Conservation (phyloP, 2,329 filamentous ascomycete species). For the Tolypocladium nubicola region DNA sequence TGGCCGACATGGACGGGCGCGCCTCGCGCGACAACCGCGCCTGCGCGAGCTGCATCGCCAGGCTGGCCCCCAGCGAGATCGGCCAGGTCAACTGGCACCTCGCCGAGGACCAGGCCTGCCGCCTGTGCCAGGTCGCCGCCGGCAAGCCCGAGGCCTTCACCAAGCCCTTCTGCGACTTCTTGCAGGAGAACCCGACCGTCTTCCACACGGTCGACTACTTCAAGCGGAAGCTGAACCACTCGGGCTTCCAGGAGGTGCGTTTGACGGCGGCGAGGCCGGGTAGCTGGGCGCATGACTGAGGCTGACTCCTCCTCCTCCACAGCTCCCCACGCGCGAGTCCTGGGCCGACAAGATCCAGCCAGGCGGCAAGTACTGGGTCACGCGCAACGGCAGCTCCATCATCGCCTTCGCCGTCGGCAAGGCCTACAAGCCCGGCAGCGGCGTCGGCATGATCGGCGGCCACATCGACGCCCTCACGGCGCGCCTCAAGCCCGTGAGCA, state of each 20-base stretch:
- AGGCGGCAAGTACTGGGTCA: conserved; percentile 82
- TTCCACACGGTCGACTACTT: conserved; percentile 84
- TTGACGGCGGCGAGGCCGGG: background rate
- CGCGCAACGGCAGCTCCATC: conserved; percentile 74
- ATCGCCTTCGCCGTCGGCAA: conserved; percentile 79
- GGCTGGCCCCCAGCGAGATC: conserved; percentile 16
- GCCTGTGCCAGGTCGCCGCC: conserved; percentile 25
- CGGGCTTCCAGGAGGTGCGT: conserved; percentile 62
- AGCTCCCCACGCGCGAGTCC: conserved; percentile 67
- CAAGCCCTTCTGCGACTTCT: conserved; percentile 76
- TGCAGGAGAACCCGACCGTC: conserved; percentile 82
- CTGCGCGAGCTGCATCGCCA: conserved; percentile 27
- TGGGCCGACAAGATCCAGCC: conserved; percentile 64
- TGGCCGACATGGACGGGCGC: conserved; percentile 28
- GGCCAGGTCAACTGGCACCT: conserved; percentile 21
- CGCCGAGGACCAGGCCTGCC: conserved; percentile 16
- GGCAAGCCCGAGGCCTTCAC: conserved; percentile 57
- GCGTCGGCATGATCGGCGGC: conserved; percentile 78
- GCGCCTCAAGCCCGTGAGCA: conserved; percentile 82
- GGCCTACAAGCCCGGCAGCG: conserved; percentile 74
- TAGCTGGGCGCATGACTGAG: background rate
- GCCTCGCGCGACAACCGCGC: conserved; percentile 21
- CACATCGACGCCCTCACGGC: conserved; percentile 91
- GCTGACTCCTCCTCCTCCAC: background rate
- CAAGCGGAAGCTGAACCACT: conserved; percentile 56